phyloP scores from a whole-genome alignment of 202 grass and related monocot genomes.

The Saccharum hybrid region DNA sequence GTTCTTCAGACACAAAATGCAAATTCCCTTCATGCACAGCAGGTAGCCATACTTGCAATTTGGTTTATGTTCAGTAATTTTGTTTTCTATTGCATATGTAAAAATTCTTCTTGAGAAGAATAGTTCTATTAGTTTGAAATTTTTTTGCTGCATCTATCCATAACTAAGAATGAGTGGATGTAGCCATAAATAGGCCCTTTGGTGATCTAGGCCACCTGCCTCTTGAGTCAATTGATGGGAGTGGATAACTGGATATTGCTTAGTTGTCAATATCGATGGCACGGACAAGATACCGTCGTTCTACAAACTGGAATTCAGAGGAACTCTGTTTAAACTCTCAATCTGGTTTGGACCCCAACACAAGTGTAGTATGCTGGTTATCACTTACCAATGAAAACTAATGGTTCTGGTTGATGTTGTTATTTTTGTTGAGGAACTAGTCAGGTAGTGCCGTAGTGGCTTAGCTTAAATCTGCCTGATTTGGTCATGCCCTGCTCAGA shows the following conservation, averaged over 20 bases:
- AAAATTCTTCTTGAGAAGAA: slow-evolving; percentile 17
- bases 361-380: not conserved
- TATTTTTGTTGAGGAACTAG: slow-evolving; percentile 11
- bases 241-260: slow-evolving; percentile 30
- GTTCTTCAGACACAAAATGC: slow-evolving; percentile 66
- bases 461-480: slow-evolving; percentile 9
- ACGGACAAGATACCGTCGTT: not conserved
- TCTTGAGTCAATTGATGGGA: slow-evolving; percentile 10
- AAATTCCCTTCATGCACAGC: slow-evolving; percentile 74
- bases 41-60: slow-evolving; percentile 49
- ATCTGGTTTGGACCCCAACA: not conserved
- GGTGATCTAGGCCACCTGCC: not conserved
- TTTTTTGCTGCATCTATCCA: not conserved
- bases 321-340: not conserved
- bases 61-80: slow-evolving; percentile 19
- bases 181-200: slow-evolving; percentile 30
- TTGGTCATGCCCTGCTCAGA: not conserved
- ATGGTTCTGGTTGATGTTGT: slow-evolving; percentile 13
- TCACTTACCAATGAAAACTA: slow-evolving; percentile 1
- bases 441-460: not conserved
- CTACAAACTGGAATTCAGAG: not conserved
- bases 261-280: slow-evolving; percentile 4
- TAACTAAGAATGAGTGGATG: slow-evolving; percentile 2
- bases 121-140: slow-evolving; percentile 18
- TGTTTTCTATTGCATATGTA: slow-evolving; percentile 17